Evolutionary conservation across 2,329 filamentous ascomycete genomes (phyloP).

Genomic region (Pseudocercospora eumusae): DNA sequence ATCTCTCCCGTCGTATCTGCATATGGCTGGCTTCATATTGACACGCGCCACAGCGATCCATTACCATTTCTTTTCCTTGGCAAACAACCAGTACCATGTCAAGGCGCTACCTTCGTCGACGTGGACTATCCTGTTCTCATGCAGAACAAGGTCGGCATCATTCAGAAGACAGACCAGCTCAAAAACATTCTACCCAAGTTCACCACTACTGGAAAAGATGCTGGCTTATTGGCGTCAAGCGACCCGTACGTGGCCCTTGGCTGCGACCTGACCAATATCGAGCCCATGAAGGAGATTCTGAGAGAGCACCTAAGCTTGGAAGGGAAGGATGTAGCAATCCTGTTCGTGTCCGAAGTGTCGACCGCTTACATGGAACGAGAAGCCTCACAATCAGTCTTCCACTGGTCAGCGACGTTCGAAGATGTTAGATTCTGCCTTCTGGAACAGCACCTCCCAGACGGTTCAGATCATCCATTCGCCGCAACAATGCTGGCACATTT

Average conservation of each 20-base stretch:
- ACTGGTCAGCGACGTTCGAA: slow-evolving; percentile 72
- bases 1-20: neutral
- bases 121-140: slow-evolving; percentile 84
- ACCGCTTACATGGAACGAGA: slow-evolving; percentile 83
- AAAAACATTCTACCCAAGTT: slow-evolving; percentile 49
- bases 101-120: slow-evolving; percentile 71
- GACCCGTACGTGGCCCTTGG: slow-evolving; percentile 75
- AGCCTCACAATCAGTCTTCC: slow-evolving; percentile 71
- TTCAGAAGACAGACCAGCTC: slow-evolving; percentile 64
- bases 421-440: slow-evolving; percentile 80
- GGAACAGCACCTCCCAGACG: slow-evolving; percentile 82
- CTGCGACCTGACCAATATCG: slow-evolving; percentile 73
- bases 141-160: slow-evolving; percentile 67
- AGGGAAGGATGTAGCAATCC: slow-evolving; percentile 57
- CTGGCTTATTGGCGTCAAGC: slow-evolving; percentile 62
- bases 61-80: slow-evolving; percentile 80
- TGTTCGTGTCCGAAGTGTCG: slow-evolving; percentile 88
- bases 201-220: slow-evolving; percentile 40
- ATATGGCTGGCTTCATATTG: slow-evolving; percentile 7
- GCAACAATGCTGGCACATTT: slow-evolving; percentile 84
- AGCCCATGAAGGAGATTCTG: slow-evolving; percentile 61
- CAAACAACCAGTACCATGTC: slow-evolving; percentile 62
- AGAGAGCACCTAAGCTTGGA: slow-evolving; percentile 59
- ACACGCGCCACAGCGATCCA: slow-evolving; percentile 65
- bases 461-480: slow-evolving; percentile 77